These are phyloP conservation scores for Dendrocalamus sinicus DNA, from an alignment of 176 grass and related monocot species.

Conservation along the genomic window DNA sequence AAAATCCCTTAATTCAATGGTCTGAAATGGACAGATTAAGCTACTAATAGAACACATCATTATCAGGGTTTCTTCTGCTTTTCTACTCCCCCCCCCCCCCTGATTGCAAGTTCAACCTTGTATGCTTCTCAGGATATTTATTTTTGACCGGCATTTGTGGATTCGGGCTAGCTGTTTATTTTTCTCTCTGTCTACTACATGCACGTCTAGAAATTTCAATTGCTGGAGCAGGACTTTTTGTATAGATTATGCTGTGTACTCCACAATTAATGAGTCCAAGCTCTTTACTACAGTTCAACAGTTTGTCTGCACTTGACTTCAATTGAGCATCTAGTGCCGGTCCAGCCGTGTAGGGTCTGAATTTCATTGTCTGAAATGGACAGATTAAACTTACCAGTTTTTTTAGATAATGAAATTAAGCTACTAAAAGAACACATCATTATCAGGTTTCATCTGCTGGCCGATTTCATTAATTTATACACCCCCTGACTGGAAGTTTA, in stretches of 20 bases:
- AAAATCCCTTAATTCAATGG: background rate
- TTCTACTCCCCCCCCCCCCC: background rate
- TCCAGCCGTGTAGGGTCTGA: background rate
- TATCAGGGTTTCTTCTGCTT: background rate
- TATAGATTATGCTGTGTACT: background rate
- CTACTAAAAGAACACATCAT: background rate
- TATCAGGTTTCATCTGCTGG: background rate
- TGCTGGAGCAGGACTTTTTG: background rate
- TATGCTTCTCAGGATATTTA: background rate
- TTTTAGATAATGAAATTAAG: too few species aligned
- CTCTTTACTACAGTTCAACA: too few species aligned
- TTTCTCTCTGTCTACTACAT: background rate
- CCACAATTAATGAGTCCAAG: background rate
- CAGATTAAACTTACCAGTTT: too few species aligned
- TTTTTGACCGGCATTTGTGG: background rate
- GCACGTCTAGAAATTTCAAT: slow-evolving; percentile 21
- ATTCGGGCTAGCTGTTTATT: background rate
- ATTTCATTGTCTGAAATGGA: background rate
- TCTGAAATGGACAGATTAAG: background rate
- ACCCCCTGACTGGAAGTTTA: background rate
- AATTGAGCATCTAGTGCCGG: background rate
- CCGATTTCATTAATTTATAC: background rate
- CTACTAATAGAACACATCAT: background rate
- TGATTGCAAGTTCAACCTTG: background rate
- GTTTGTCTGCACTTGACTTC: background rate